Base-by-base conservation (phyloP, 192 early-diverging fungal genomes). In the Podila horticola region DNA sequence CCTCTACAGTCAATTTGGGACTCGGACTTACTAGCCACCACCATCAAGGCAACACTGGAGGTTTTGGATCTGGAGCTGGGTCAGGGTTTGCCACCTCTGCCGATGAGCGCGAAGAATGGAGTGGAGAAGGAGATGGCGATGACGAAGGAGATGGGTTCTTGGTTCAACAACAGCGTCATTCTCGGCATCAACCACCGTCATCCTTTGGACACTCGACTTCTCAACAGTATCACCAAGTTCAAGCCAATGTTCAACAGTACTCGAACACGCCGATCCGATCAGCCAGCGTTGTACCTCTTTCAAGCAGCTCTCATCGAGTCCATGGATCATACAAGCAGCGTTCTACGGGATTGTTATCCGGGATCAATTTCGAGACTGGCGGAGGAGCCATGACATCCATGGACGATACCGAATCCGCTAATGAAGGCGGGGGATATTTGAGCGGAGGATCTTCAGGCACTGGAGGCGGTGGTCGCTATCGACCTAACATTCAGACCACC, bases 91-190 rank as follows among this genome's bases (percentile, higher is more conserved):
- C 50, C 6, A 69, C 66, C 26, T 81, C 77, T 67, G 71, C 77
- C 3, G 77, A 81, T 33, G 77, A 81, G 38, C 71, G 77, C 12
- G 71, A 81, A 11, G 77, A 81, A n/a, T 81, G 77, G 77, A 81
- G 77, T 57, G 67, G 66, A 4, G 77, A 81, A 60, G 67, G 67
- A 6, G 77, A 81, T 66, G 67, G 77, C 0, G 71, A 81, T 58
- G 77, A 68, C 51, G 77, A 81, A 52, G 71, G 77, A 1, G 77
- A 81, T 9, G 76, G 66, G 0, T 67, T 72, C 51, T 36, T 67
- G 58, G 36, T 41, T 19, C 69, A 61, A 15, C 64, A 70, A 6
- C 62, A 71, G 9, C 62, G 24, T 3, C 49, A 64, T 48, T 50
- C 30, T 9, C 55, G 62, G 45, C 69, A 64, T 7, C 69, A 61